A percentile compares a stretch with the other conserved stretches of the same genome.
phyloP scores from a whole-genome alignment of 768 basidiomycete genomes.

The Collybiopsis confluens region DNA sequence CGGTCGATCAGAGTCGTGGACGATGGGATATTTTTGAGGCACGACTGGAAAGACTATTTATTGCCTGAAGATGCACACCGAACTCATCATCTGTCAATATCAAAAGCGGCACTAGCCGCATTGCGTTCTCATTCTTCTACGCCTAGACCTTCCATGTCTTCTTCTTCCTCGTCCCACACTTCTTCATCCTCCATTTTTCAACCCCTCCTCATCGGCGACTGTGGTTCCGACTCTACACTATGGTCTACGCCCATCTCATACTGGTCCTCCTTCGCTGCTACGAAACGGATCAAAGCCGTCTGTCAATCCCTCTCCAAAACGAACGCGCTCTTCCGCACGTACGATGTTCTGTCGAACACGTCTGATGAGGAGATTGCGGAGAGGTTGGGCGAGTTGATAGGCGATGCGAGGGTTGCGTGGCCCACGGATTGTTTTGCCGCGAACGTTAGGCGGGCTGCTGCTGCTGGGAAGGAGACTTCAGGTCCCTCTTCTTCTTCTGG shows the following conservation, averaged over 20 bases:
- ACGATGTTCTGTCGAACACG: constrained; percentile 63
- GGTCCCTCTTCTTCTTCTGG: no score
- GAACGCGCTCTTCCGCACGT: constrained; percentile 58
- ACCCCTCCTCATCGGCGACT: constrained; percentile 75
- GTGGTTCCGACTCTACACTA: constrained; percentile 56
- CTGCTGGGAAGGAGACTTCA: no score
- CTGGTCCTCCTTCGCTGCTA: constrained; percentile 60
- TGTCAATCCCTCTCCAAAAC: constrained; percentile 67
- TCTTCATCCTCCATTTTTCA: constrained; percentile 30
- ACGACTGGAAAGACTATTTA: constrained; percentile 51
- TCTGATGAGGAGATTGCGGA: constrained; percentile 65
- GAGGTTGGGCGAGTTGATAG: constrained; percentile 67
- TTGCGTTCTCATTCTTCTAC: constrained; percentile 20
- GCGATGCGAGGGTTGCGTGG: constrained; percentile 74
- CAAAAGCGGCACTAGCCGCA: constrained; percentile 24
- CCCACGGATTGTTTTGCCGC: constrained; percentile 63
- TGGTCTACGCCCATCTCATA: constrained; percentile 57
- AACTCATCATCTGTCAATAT: constrained; percentile 16
- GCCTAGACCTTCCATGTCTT: constrained; percentile 13
- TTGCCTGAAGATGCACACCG: constrained; percentile 29
- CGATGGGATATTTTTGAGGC: constrained; percentile 65
- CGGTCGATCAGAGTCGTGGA: constrained; percentile 56
- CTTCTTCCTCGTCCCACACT: constrained; percentile 17
- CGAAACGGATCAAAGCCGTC: constrained; percentile 67
- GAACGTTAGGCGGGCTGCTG: constrained; percentile 40